Conservation (phyloP, 176 grass and related monocot genomes). For the Poa pratensis region DNA sequence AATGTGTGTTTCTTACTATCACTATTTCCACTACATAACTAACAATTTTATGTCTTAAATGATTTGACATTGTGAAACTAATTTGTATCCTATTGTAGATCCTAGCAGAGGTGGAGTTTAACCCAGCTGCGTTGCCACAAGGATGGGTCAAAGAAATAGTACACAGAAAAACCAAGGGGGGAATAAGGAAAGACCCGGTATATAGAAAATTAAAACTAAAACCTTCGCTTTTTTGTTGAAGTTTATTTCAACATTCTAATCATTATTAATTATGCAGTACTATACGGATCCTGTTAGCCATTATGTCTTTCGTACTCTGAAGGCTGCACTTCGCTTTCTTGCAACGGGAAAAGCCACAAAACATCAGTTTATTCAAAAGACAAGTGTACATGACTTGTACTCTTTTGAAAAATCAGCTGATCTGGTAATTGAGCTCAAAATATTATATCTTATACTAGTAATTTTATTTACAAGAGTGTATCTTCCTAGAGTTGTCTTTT, state of each 20-base stretch:
- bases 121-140: constrained; percentile 40
- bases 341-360: constrained; percentile 43
- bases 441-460: background rate
- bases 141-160: constrained; percentile 52
- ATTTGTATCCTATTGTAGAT: constrained; percentile 23
- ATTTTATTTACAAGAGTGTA: background rate
- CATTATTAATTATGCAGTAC: constrained; percentile 43
- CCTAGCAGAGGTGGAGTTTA: constrained; percentile 49
- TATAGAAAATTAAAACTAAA: background rate
- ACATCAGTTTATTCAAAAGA: constrained; percentile 38
- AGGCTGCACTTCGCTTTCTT: constrained; percentile 39
- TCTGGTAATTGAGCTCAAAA: constrained; percentile 34
- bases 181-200: constrained; percentile 55
- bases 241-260: background rate
- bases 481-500: background rate
- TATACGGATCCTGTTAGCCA: constrained; percentile 43
- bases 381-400: constrained; percentile 53
- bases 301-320: constrained; percentile 49
- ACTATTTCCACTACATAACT: background rate
- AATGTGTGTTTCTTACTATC: constrained; percentile 23
- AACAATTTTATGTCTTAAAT: background rate
- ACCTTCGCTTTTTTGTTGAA: background rate
- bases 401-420: constrained; percentile 47
- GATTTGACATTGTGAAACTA: background rate
- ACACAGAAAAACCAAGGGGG: constrained; percentile 42